Evolutionary conservation across 257 asterid genomes (phyloP), one percentile per base, ranked within the genome.

Genomic region (Fraxinus quadrangulata): DNA sequence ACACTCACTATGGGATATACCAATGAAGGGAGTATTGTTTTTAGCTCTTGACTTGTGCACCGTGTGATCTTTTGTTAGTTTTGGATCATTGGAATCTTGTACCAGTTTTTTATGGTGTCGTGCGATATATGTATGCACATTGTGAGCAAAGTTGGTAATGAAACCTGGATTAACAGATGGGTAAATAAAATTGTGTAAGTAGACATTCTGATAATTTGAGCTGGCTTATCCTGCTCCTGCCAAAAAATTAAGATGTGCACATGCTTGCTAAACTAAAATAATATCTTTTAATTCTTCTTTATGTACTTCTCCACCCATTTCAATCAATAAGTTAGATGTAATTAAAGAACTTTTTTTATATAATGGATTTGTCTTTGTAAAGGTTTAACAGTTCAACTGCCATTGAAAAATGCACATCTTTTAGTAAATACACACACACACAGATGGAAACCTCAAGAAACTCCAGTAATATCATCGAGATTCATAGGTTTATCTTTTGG

Each of bases 261-360:
- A n/a, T 21, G 24, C 66, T 19, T 56, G 66, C 66, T 56, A 56
- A 56, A 61, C 23, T 23, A 42, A 42, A 40, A 42, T 12, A 11
- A 42, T 42, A 12, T 42, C 51, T 42, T 42, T 12, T 42, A 42
- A 42, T 42, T 42, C 51, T 42, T 12, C 17, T 42, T 11, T 42
- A 42, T 12, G 51, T 42, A 42, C 0, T 11, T 42, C 3, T 61
- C 33, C 5, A 9, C 13, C 68, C 33, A 24, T 9, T 61, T 23
- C 4, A 23, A 61, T 61, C 17, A 42, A 21, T 61, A 21, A 23
- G 70, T 17, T 66, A 21, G 67, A 17, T 76, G 36, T 66, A 51
- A 19, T 47, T 28, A 34, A 49, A 75, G 14, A 54, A 56, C 72
- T 70, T n/a, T 26, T 56, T 40, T 74, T 80, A 28, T 80, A 28